Evolutionary conservation across 1,139 yeast genomes (phyloP), one percentile per base, ranked within the genome.

Genomic region (Scheffersomyces illinoinensis): DNA sequence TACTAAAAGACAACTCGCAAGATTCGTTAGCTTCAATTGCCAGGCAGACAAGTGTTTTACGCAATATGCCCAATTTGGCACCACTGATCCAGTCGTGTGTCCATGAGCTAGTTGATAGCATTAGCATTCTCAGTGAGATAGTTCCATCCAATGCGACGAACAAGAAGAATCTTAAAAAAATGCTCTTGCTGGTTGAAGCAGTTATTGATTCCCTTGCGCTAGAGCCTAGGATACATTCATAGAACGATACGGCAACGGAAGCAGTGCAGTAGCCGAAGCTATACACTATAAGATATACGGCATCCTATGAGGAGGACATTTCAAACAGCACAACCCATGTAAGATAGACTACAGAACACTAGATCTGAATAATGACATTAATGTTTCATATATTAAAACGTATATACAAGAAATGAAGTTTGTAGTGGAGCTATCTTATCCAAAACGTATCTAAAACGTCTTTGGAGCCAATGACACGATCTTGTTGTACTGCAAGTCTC

Each of bases 381-480:
- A 50, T 53, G 17, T 18, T 18, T 19, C 59, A 47, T 59, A 50
- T 46, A 50, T 24, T 21, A 24, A 26, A 55, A 56, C 52, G 58
- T 57, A 54, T 53, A 55, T 20, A 58, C 51, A 48, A 48, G 51
- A 48, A 48, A 19, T 48, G 19, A 48, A 48, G 18, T 48, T 48
- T 26, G 51, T 48, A 20, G 18, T 20, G 26, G 19, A 6, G 24
- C 17, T 48, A 10, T 21, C 19, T 8, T 48, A 48, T 47, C 51
- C 49, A 54, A 58, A n/a, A n/a, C n/a, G 58, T 24, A 55, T 47
- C 71, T 79, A 90, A 63, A 89, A 86, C 23, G 92, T 90, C 76
- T 91, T 88, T 67, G 97, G 97, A 20, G 99, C 98, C 73, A 95
- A 84, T 14, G 98, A 84, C 53, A 93, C 92, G 59, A 95, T 88